Evolutionary conservation across 495 filamentous ascomycete species (phyloP).

Genomic region (Jackrogersella minutella): DNA sequence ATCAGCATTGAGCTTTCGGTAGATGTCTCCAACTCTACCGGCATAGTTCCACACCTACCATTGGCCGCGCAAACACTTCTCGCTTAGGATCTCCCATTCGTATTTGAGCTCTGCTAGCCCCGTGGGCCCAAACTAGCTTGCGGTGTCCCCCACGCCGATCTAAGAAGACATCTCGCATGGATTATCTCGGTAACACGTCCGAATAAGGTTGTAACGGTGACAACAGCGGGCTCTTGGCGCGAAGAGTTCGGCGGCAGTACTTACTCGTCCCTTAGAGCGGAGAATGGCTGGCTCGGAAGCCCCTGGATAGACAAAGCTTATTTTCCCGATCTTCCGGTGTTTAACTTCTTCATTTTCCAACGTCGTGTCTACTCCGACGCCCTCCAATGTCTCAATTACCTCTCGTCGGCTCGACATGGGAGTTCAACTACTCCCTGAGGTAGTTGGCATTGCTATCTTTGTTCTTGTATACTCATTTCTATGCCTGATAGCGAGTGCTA

Average conservation of each 20-base stretch:
- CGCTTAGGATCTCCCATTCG: slow-evolving; percentile 9
- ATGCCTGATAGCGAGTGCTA: slow-evolving; percentile 45
- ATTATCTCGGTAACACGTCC: slow-evolving; percentile 38
- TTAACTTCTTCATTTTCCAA: slow-evolving; percentile 5
- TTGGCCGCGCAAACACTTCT: slow-evolving; percentile 9
- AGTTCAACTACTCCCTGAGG: slow-evolving; percentile 52
- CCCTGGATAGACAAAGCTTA: slow-evolving; percentile 26
- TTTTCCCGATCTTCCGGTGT: slow-evolving; percentile 8
- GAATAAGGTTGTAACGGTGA: slow-evolving; percentile 32
- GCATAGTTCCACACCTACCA: background rate
- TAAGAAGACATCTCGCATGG: slow-evolving; percentile 19
- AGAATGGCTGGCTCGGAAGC: slow-evolving; percentile 10
- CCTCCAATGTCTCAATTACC: slow-evolving; percentile 25
- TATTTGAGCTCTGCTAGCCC: slow-evolving; percentile 1
- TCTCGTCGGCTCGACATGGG: slow-evolving; percentile 44
- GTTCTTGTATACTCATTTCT: slow-evolving; percentile 55
- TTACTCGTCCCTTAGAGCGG: slow-evolving; percentile 16
- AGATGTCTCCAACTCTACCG: slow-evolving; percentile 20
- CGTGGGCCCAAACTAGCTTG: background rate
- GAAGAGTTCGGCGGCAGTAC: slow-evolving; percentile 18
- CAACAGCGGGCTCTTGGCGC: slow-evolving; percentile 32
- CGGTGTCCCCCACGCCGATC: slow-evolving; percentile 34
- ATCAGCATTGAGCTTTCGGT: slow-evolving; percentile 17
- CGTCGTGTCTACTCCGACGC: slow-evolving; percentile 6
- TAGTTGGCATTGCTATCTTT: slow-evolving; percentile 46